Evolutionary conservation across 169 alveolate genomes (phyloP).

Genomic region (Babesia bovis): DNA sequence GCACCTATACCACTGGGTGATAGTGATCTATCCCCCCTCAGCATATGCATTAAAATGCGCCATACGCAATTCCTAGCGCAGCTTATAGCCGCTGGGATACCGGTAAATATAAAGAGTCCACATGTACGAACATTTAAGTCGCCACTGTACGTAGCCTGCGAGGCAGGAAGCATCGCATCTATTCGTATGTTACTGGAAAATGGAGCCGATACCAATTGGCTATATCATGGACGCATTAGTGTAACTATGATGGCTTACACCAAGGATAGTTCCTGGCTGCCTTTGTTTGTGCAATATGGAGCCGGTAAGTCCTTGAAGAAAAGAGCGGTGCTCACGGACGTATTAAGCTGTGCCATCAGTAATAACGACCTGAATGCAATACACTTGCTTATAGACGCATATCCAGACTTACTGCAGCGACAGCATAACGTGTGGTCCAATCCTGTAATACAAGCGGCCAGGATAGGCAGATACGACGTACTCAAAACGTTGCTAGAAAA

Average conservation of each 20-base stretch:
- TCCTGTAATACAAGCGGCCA: conserved; percentile 81
- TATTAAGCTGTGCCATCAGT: conserved; percentile 78
- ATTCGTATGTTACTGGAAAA: conserved; percentile 76
- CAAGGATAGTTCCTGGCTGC: conserved; percentile 78
- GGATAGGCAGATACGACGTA: conserved; percentile 62
- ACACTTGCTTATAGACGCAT: conserved; percentile 70
- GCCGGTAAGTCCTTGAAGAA: conserved; percentile 79
- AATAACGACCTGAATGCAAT: conserved; percentile 75
- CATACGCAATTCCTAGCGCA: conserved; percentile 66
- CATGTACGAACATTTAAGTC: conserved; percentile 80
- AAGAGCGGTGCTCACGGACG: conserved; percentile 80
- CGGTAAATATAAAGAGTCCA: conserved; percentile 75
- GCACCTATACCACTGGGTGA: conserved; percentile 58
- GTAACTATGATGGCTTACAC: conserved; percentile 83
- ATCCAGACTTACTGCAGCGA: conserved; percentile 79
- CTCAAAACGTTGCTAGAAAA: conserved; percentile 59
- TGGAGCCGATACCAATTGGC: conserved; percentile 87
- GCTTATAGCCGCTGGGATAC: conserved; percentile 74
- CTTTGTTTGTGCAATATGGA: conserved; percentile 81
- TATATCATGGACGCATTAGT: conserved; percentile 75
- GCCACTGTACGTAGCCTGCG: conserved; percentile 88
- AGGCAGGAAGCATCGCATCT: conserved; percentile 73
- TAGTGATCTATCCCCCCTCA: conserved; percentile 66
- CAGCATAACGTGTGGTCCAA: conserved; percentile 83
- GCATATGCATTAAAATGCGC: conserved; percentile 58